A percentile compares a stretch with the other conserved stretches of the same genome.
phyloP scores from a whole-genome alignment of 2,329 filamentous ascomycete genomes.

The Hymenoscyphus linearis region DNA sequence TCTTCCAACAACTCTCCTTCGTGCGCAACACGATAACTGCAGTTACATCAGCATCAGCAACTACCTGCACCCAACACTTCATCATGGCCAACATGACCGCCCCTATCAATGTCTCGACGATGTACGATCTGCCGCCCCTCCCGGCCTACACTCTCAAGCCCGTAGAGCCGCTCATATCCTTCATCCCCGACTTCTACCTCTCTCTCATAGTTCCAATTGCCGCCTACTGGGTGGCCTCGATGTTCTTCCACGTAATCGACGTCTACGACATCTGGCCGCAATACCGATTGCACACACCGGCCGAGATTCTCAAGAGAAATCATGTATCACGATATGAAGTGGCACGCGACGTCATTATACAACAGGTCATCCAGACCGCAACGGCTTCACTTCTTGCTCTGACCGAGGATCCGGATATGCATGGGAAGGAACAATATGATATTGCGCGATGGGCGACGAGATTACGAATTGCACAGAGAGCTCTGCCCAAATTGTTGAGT shows the following conservation, averaged over 20 bases:
- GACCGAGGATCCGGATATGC: conserved; percentile 68
- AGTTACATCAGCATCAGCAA: no score
- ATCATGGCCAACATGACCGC: conserved; percentile 43
- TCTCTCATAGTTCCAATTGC: conserved; percentile 70
- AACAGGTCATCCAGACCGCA: conserved; percentile 82
- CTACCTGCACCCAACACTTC: neutral
- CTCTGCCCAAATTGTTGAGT: conserved; percentile 66
- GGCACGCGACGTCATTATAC: conserved; percentile 82
- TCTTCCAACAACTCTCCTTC: conserved; percentile 23
- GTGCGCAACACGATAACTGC: conserved; percentile 33
- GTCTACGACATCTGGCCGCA: conserved; percentile 78
- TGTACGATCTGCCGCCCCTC: conserved; percentile 71
- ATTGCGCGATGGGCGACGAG: conserved; percentile 85
- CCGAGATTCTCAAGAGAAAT: conserved; percentile 86
- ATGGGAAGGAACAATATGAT: conserved; percentile 78
- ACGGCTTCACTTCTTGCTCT: conserved; percentile 63
- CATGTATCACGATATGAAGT: conserved; percentile 81
- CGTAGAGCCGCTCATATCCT: conserved; percentile 66
- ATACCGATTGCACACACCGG: conserved; percentile 91
- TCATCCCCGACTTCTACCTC: conserved; percentile 76
- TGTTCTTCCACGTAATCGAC: conserved; percentile 80
- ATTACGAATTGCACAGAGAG: conserved; percentile 71
- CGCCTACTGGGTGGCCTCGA: conserved; percentile 83
- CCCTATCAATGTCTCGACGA: conserved; percentile 29
- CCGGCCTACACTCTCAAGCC: conserved; percentile 72